Conservation (phyloP, 768 basidiomycete species). For the Tylopilus sp. region DNA sequence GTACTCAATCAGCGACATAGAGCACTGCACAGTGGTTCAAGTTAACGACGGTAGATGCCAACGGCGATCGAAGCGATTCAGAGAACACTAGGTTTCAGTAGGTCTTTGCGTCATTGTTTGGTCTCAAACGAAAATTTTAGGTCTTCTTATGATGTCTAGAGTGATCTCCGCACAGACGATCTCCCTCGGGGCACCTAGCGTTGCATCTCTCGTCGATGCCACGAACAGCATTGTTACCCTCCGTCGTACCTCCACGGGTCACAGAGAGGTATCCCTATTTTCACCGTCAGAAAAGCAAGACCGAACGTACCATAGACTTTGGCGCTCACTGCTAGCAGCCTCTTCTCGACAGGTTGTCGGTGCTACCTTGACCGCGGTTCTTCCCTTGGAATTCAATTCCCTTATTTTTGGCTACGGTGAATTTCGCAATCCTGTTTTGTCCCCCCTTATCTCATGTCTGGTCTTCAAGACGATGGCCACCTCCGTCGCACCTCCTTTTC, state of each 20-base stretch:
- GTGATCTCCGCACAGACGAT: conserved; percentile 3
- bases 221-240: conserved; percentile 18
- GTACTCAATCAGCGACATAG: conserved; percentile 10
- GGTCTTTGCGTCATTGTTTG: neutral
- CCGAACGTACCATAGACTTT: conserved; percentile 12
- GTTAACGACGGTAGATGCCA: conserved; percentile 7
- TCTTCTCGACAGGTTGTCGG: conserved; percentile 1
- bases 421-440: conserved; percentile 13
- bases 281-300: conserved; percentile 7
- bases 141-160: conserved; percentile 8
- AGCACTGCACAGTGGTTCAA: conserved; percentile 20
- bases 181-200: conserved; percentile 7
- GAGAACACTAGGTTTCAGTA: conserved; percentile 19
- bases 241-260: conserved; percentile 15
- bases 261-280: conserved; percentile 20
- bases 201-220: conserved; percentile 6
- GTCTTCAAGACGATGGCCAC: conserved; percentile 47
- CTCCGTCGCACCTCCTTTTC: conserved; percentile 47
- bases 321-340: conserved; percentile 15
- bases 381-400: conserved; percentile 55
- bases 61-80: conserved; percentile 4
- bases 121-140: conserved; percentile 7
- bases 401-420: conserved; percentile 66
- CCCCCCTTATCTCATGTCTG: neutral
- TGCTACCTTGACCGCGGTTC: conserved; percentile 34